phyloP scores from a whole-genome alignment of 257 asterid species.

The Fraxinus cuspidata region DNA sequence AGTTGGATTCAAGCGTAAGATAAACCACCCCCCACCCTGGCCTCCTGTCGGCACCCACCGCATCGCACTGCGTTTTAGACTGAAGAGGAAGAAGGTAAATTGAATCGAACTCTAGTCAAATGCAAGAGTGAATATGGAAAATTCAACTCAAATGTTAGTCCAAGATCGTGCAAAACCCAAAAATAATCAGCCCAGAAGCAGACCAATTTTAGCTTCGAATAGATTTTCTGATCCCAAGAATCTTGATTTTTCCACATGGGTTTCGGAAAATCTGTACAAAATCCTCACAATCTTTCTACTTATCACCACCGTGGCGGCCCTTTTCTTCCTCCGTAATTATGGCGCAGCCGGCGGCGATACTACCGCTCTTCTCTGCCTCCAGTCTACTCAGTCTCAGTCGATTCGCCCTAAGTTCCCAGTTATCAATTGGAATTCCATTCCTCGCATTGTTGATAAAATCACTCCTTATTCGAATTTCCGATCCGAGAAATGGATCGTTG shows the following conservation, averaged over 20 bases:
- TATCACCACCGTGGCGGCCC: conserved; percentile 66
- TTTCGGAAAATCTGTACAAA: conserved; percentile 69
- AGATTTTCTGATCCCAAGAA: conserved; percentile 45
- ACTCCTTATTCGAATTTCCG: conserved; percentile 69
- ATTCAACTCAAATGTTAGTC: conserved; percentile 63
- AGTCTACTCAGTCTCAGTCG: conserved; percentile 69
- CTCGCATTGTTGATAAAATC: conserved; percentile 55
- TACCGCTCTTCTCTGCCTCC: conserved; percentile 76
- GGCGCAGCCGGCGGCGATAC: conserved; percentile 58
- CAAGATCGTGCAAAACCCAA: conserved; percentile 73
- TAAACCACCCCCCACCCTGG: background rate
- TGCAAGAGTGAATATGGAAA: conserved; percentile 35
- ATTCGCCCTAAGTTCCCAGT: conserved; percentile 69
- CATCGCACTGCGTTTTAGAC: conserved; percentile 3
- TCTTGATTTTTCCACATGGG: conserved; percentile 67
- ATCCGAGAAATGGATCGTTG: conserved; percentile 92
- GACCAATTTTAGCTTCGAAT: conserved; percentile 26
- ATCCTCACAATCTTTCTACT: conserved; percentile 54
- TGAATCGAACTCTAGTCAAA: conserved; percentile 36
- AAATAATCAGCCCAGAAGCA: conserved; percentile 33
- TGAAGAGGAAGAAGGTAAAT: conserved; percentile 24
- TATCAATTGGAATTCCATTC: conserved; percentile 65
- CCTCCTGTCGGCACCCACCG: conserved; percentile 38
- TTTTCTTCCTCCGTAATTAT: conserved; percentile 71
- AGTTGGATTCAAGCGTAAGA: conserved; percentile 25